A percentile compares a stretch with the other conserved stretches of the same genome.
Conservation (phyloP, 2,329 filamentous ascomycete genomes). For the Myriangium duriaei region DNA sequence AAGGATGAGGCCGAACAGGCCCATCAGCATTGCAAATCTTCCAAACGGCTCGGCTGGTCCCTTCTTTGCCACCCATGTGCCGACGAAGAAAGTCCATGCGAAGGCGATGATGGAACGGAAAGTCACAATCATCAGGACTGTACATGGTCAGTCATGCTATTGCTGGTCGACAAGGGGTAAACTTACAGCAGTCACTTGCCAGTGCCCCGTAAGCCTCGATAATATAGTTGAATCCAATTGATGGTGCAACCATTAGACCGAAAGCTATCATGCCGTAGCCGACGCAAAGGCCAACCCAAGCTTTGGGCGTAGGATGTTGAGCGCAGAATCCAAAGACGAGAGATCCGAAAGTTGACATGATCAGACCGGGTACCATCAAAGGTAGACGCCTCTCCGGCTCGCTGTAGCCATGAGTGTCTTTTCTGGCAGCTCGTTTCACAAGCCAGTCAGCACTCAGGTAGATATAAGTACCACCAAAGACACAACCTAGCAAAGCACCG, state of each 20-base stretch:
- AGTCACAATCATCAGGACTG: slow-evolving; percentile 38
- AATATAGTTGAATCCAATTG: slow-evolving; percentile 32
- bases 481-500: slow-evolving; percentile 26
- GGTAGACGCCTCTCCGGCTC: slow-evolving; percentile 30
- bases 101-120: slow-evolving; percentile 40
- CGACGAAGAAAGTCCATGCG: slow-evolving; percentile 43
- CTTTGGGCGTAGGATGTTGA: slow-evolving; percentile 23
- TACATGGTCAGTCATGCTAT: background rate
- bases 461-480: slow-evolving; percentile 25
- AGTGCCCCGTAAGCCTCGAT: slow-evolving; percentile 20
- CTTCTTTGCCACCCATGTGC: slow-evolving; percentile 32
- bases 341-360: slow-evolving; percentile 26
- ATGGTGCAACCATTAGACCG: slow-evolving; percentile 30
- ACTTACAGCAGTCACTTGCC: slow-evolving; percentile 34
- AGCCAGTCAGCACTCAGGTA: slow-evolving; percentile 27
- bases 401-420: slow-evolving; percentile 24
- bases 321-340: slow-evolving; percentile 29
- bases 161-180: background rate
- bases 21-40: slow-evolving; percentile 41
- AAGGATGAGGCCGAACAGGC: slow-evolving; percentile 30
- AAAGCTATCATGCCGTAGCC: slow-evolving; percentile 29
- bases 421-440: slow-evolving; percentile 25
- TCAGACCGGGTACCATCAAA: slow-evolving; percentile 26
- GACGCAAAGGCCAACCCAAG: slow-evolving; percentile 29
- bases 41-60: slow-evolving; percentile 40